Evolutionary conservation across 2,329 filamentous ascomycete species (phyloP), one percentile per base, ranked within the genome.

Genomic region (Orbilia oligospora): DNA sequence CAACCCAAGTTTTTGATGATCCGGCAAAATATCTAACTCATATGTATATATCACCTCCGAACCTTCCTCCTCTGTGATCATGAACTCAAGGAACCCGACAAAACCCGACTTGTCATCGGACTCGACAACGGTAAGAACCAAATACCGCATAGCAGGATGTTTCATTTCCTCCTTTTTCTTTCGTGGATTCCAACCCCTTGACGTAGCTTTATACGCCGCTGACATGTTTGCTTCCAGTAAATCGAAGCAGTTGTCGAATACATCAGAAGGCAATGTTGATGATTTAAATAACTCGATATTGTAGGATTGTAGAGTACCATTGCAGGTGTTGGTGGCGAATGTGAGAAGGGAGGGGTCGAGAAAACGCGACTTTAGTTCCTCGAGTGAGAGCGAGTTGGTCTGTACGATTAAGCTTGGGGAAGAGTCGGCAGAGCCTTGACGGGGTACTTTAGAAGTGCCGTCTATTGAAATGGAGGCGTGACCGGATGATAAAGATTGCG

Each of bases 61-160:
- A 8, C 58, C 71, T 46, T 80, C 78, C 41, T 82, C 81, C 51
- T 81, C 78, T 2, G 81, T 82, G 6, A 82, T 68, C 81, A 81
- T 82, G 58, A 82, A 82, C 24, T 78, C 80, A n/a, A 81, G 61
- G 44, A 82, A 82, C 2, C 80, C 81, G 36, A 66, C 53, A 18
- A 81, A 72, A 18, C 83, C 6, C 86, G 85, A 49, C 88, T 86
- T 83, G 3, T 84, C 87, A 80, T 89, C 88, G 69, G 88, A 86
- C 3, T 36, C 33, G n/a, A 87, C 88, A 76, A 88, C 83, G 87
- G 89, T 88, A 82, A 81, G 30, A 2, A 81, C 46, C 12, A 82
- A 66, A 70, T 79, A 82, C 55, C 81, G 78, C 78, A 82, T 81
- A 5, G 80, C 80, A 20, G 81, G 81, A 36, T 81, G 80, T 53